Evolutionary conservation across 257 asterid genomes (phyloP).

Genomic region (Penstemon barbatus): DNA sequence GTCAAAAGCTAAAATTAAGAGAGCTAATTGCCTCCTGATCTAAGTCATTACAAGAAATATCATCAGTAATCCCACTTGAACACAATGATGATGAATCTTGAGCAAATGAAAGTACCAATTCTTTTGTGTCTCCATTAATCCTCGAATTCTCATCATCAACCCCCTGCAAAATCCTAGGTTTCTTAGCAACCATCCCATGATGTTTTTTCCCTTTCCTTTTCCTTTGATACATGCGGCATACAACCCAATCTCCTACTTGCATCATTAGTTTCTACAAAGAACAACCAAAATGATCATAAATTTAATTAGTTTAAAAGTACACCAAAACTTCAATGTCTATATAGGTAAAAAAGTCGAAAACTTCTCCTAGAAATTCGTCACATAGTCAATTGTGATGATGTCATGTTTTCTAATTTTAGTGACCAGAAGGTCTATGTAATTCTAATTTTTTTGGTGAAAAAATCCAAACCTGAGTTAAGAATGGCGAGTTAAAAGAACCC

Average conservation of each 20-base stretch:
- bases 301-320: too few relatives aligned
- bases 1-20: constrained; percentile 15
- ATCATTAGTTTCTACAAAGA: constrained; percentile 35
- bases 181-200: constrained; percentile 1
- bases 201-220: constrained; percentile 23
- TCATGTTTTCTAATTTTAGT: neutral
- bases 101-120: constrained; percentile 10
- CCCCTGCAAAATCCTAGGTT: constrained; percentile 8
- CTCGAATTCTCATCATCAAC: neutral
- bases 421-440: neutral
- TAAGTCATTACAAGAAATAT: constrained; percentile 30
- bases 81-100: constrained; percentile 29
- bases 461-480: constrained; percentile 27
- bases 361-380: too few relatives aligned
- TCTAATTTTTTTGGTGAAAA: too few relatives aligned
- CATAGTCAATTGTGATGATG: too few relatives aligned
- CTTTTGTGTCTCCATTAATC: constrained; percentile 6
- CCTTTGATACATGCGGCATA: constrained; percentile 44
- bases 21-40: constrained; percentile 39
- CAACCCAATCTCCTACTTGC: constrained; percentile 56
- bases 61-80: constrained; percentile 42
- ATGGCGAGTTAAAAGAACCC: constrained; percentile 29
- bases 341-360: too few relatives aligned
- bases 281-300: neutral
- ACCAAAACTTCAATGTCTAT: too few relatives aligned